These are phyloP conservation scores for Blastomyces silverae DNA, from an alignment of 2,329 filamentous ascomycete genomes.

Conservation along the genomic window DNA sequence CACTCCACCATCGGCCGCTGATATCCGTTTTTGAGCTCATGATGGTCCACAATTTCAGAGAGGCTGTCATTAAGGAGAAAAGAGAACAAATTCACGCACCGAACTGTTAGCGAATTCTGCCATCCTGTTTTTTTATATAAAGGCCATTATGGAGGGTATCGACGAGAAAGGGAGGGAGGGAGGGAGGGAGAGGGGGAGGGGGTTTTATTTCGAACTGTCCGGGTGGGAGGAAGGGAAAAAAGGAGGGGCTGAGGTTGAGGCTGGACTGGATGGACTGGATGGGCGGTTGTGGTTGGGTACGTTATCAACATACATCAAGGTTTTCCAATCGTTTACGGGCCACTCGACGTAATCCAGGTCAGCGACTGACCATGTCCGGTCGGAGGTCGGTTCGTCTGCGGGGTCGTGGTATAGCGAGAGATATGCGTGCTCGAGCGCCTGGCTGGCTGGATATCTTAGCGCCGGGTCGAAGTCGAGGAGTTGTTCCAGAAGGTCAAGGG, in stretches of 20 bases:
- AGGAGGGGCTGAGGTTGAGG: no score
- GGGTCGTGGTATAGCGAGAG: slow-evolving; percentile 7
- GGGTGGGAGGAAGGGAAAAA: background rate
- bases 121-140: background rate
- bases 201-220: background rate
- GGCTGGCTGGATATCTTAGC: background rate
- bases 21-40: background rate
- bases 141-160: background rate
- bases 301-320: slow-evolving; percentile 3
- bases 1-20: background rate
- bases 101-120: background rate
- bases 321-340: slow-evolving; percentile 10
- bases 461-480: slow-evolving; percentile 2
- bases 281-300: background rate
- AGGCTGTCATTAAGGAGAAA: background rate
- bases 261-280: background rate
- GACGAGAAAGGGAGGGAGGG: no score
- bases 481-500: slow-evolving; percentile 6
- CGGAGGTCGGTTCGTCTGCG: slow-evolving; percentile 1
- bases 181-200: no score
- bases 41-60: slow-evolving; percentile 8
- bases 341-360: slow-evolving; percentile 11
- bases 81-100: background rate
- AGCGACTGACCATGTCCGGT: background rate
- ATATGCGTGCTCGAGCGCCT: slow-evolving; percentile 1